A percentile compares a stretch with the other conserved stretches of the same genome.
These are phyloP conservation scores for Fonsecaea erecta DNA, from an alignment of 2,329 filamentous ascomycete species.

Conservation along the genomic window DNA sequence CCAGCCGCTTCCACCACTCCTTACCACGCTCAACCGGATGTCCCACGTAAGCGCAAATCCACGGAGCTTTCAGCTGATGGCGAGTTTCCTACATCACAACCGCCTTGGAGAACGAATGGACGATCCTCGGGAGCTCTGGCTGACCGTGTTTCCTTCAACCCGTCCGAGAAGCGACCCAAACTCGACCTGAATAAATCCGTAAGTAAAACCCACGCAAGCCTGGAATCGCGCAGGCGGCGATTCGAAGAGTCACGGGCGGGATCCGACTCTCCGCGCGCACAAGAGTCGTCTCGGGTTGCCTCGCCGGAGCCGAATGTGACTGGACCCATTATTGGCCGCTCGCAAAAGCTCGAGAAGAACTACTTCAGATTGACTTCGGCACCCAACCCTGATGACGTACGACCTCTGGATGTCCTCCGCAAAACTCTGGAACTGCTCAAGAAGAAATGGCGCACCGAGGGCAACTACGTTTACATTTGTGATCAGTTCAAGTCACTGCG, in stretches of 20 bases:
- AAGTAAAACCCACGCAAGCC: slow-evolving; percentile 88
- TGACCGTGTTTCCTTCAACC: slow-evolving; percentile 71
- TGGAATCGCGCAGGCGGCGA: slow-evolving; percentile 87
- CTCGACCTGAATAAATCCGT: slow-evolving; percentile 57
- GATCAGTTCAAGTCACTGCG: slow-evolving; percentile 99
- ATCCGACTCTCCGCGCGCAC: slow-evolving; percentile 46
- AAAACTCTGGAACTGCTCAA: slow-evolving; percentile 87
- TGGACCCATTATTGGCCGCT: slow-evolving; percentile 82
- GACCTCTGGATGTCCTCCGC: slow-evolving; percentile 77
- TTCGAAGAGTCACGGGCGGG: slow-evolving; percentile 66
- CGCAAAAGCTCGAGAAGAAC: slow-evolving; percentile 83
- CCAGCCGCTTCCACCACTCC: slow-evolving; percentile 23
- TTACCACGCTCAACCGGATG: slow-evolving; percentile 38
- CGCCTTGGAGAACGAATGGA: slow-evolving; percentile 78
- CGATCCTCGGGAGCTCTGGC: slow-evolving; percentile 60
- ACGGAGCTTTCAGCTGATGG: slow-evolving; percentile 63
- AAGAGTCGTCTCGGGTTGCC: slow-evolving; percentile 49
- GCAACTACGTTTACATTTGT: slow-evolving; percentile 96
- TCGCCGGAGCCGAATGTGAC: slow-evolving; percentile 52
- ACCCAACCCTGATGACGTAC: slow-evolving; percentile 85
- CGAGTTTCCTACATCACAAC: slow-evolving; percentile 54
- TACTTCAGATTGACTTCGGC: slow-evolving; percentile 92
- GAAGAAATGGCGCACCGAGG: slow-evolving; percentile 90
- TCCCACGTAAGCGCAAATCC: slow-evolving; percentile 81
- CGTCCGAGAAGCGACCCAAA: slow-evolving; percentile 56